Evolutionary conservation across 495 filamentous ascomycete genomes (phyloP), one percentile per base, ranked within the genome.

Genomic region (Daldinia caldariorum): DNA sequence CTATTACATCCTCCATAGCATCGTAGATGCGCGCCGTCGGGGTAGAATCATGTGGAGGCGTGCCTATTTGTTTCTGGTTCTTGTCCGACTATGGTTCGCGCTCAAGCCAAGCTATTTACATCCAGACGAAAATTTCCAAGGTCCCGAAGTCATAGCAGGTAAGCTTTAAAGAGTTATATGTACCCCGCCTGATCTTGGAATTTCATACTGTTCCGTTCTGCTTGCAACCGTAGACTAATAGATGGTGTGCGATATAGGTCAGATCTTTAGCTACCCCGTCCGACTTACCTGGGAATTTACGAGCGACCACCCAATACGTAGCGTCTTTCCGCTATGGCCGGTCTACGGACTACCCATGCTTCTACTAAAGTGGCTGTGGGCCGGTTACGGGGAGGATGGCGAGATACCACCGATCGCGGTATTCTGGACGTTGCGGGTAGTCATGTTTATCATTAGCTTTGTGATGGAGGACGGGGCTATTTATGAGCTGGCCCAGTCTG

Each of bases 81-180:
- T 93, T 66, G 90, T 97, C 70, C 91, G 96, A 75, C 85, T 97
- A 66, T 98, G 96, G 84, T 96, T 97, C 74, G 94, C 95, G 49
- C 84, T 97, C 35, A 93, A 90, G 53, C 92, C 95, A 50, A 97
- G 94, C 83, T 99, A 99, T 79, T 87, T 99, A 34, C 95, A 99
- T 79, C 95, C 95, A 3, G 95, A 99, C 81, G 95, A 99, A 84
- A 93, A 97, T 80, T 99, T 99, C 76, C 95, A 99, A 76, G 95
- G 95, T 18, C 95, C 94, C 9, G 95, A 99, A 82, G 91, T 98
- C 58, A 94, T 97, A 73, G 94, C 94, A 66, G 94, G 94, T 97
- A 89, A 77, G 91, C 65, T 58, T 58, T 31, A 20, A 45, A 20
- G 37, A 66, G n/a, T n/a, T 41, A 53, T 41, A 50, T n/a, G 6